A percentile compares a stretch with the other conserved stretches of the same genome.
Conservation (phyloP, 129 eudicot genomes). For the Heracleum sosnowskyi region DNA sequence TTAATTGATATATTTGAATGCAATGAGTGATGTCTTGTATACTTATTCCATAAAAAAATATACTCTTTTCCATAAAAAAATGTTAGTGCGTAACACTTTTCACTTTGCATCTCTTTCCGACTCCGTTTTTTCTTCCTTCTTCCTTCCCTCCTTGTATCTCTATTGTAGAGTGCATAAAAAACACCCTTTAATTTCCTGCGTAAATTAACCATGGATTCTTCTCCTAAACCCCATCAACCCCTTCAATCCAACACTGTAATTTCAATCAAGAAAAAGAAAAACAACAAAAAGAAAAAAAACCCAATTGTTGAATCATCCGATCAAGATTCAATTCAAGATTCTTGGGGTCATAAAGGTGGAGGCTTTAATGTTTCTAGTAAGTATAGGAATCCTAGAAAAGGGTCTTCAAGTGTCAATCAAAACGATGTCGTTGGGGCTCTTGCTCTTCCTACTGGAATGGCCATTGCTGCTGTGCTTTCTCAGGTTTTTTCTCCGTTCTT, state of each 20-base stretch:
- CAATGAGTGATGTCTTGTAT: too few relatives aligned
- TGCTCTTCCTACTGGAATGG: conserved; percentile 85
- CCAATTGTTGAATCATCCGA: not conserved
- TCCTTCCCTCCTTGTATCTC: not conserved
- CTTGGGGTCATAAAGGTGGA: not conserved
- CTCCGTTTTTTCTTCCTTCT: not conserved
- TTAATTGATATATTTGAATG: too few relatives aligned
- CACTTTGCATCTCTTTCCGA: not conserved
- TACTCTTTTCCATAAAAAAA: too few relatives aligned
- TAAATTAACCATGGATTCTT: not conserved
- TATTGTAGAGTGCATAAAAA: not conserved
- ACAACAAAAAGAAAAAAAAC: not conserved
- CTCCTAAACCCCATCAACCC: not conserved
- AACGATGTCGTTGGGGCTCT: conserved; percentile 47
- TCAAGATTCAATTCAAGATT: not conserved
- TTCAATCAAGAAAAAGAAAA: conserved; percentile 1
- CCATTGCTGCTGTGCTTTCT: conserved; percentile 72
- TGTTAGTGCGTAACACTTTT: not conserved
- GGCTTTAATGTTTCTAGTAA: conserved; percentile 1
- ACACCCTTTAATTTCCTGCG: not conserved
- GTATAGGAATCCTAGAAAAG: conserved; percentile 9
- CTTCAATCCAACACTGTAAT: not conserved
- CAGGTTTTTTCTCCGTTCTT: conserved; percentile 34
- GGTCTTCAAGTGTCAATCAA: conserved; percentile 10
- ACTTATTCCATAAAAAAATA: too few relatives aligned